These are phyloP conservation scores for Boletus vinaceobasis DNA, from an alignment of 768 basidiomycete genomes.

Conservation along the genomic window DNA sequence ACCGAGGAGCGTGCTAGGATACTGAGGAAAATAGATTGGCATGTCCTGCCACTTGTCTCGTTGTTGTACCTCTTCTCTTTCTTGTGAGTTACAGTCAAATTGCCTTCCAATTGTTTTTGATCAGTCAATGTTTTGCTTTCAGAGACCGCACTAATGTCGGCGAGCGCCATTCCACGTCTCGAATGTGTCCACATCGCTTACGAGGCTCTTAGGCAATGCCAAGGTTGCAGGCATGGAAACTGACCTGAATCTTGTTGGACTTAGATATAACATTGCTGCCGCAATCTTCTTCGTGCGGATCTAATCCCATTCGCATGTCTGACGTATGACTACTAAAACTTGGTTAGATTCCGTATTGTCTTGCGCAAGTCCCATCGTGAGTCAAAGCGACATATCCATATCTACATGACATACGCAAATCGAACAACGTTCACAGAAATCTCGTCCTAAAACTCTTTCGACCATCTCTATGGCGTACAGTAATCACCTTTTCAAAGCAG, in stretches of 20 bases:
- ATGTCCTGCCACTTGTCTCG: slow-evolving; percentile 17
- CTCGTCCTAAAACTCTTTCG: slow-evolving; percentile 33
- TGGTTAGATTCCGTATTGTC: slow-evolving; percentile 32
- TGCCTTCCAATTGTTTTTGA: not conserved
- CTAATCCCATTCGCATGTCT: not conserved
- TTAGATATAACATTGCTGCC: slow-evolving; percentile 37
- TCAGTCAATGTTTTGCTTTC: not conserved
- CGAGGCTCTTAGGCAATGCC: slow-evolving; percentile 34
- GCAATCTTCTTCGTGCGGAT: slow-evolving; percentile 37
- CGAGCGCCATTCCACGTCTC: slow-evolving; percentile 8
- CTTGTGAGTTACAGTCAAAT: slow-evolving; percentile 8
- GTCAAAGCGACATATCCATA: slow-evolving; percentile 9
- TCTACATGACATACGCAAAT: not conserved
- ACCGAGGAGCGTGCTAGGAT: slow-evolving; percentile 3
- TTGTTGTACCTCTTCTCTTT: slow-evolving; percentile 16
- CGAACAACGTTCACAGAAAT: slow-evolving; percentile 24
- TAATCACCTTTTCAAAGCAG: not conserved
- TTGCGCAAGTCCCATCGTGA: slow-evolving; percentile 40
- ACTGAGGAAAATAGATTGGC: slow-evolving; percentile 20
- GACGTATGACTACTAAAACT: not conserved
- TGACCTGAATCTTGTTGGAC: slow-evolving; percentile 36
- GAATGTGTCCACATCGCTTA: slow-evolving; percentile 1
- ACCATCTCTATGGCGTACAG: slow-evolving; percentile 34
- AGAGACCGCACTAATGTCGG: slow-evolving; percentile 48
- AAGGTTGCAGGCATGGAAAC: slow-evolving; percentile 43